Evolutionary conservation across 2,329 filamentous ascomycete genomes (phyloP), one percentile per base, ranked within the genome.

Genomic region (Hymenoscyphus linearis): DNA sequence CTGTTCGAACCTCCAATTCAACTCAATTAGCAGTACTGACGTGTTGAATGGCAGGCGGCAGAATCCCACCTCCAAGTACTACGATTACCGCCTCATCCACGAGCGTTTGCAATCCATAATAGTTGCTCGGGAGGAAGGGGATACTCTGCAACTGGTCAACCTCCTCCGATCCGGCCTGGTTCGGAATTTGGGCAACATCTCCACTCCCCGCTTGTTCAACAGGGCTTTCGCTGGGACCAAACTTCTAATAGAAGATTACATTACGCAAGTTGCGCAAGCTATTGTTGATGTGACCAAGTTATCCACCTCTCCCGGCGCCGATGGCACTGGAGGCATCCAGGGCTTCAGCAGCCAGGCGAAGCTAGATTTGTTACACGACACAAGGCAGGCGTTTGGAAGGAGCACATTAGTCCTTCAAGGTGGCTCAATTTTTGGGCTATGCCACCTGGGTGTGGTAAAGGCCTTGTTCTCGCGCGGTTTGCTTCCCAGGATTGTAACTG

Each of bases 111-210:
- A 87, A 68, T 86, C 85, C 47, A 83, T 96, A 61, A 83, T 87
- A 64, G 80, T 82, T 55, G 87, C 88, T 5, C 83, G 88, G 35
- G 85, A 90, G 68, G 82, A 86, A 52, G 85, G 85, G 65, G 88
- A 96, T 73, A 82, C 93, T 52, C 80, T 91, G 60, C 83, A 84
- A 16, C 79, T 96, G 7, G 86, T 92, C 62, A 92, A 92, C 71
- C 81, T 96, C 18, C 80, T 96, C 44, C 87, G 91, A 27, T 91
- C 90, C 14, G 91, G 86, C 2, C 79, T 89, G 18, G 83, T 96
- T 34, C 86, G 93, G 37, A 96, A 97, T 70, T 79, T 96, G n/a
- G 93, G 91, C 61, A 96, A 96, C 72, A 96, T 97, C 68, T 91
- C 90, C 0, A 84, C 88, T 1, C 85, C 90, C 2, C 86, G 86